Conservation (phyloP, 1,284 basidiomycete species). For the Fomitiporia mediterranea region DNA sequence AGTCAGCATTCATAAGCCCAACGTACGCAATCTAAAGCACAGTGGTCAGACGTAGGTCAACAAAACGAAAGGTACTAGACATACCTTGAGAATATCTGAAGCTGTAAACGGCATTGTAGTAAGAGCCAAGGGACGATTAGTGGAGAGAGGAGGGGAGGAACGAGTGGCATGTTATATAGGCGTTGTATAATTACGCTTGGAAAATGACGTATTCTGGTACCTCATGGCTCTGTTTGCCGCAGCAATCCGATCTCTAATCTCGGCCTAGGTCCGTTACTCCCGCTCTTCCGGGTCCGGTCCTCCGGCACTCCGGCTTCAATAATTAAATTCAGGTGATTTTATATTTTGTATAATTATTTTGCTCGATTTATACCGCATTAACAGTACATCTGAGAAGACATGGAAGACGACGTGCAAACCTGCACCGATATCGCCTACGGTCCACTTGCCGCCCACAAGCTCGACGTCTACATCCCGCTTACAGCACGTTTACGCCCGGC, state of each 20-base stretch:
- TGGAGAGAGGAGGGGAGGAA: conserved; percentile 17
- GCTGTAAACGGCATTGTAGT: conserved; percentile 60
- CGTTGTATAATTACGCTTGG: conserved; percentile 2
- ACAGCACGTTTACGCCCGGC: neutral
- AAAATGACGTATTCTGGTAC: conserved; percentile 14
- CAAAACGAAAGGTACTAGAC: conserved; percentile 18
- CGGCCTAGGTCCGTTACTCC: neutral
- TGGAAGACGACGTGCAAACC: neutral
- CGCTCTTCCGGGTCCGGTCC: too few species aligned
- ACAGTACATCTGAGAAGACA: too few species aligned
- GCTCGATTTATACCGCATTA: neutral
- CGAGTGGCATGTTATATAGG: conserved; percentile 13
- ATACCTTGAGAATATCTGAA: conserved; percentile 71
- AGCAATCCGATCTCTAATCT: neutral
- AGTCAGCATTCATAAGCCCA: conserved; percentile 30
- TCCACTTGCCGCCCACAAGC: conserved; percentile 20
- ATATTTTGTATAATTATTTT: neutral
- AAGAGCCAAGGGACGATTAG: conserved; percentile 21
- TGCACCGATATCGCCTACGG: conserved; percentile 12
- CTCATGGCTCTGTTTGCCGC: neutral
- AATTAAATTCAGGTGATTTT: too few species aligned
- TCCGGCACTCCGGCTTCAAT: too few species aligned
- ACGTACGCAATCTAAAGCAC: conserved; percentile 31
- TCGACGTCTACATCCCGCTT: conserved; percentile 30
- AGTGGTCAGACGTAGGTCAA: neutral